These are phyloP conservation scores for Poa annua DNA, from an alignment of 176 grass and related monocot genomes.

Conservation along the genomic window DNA sequence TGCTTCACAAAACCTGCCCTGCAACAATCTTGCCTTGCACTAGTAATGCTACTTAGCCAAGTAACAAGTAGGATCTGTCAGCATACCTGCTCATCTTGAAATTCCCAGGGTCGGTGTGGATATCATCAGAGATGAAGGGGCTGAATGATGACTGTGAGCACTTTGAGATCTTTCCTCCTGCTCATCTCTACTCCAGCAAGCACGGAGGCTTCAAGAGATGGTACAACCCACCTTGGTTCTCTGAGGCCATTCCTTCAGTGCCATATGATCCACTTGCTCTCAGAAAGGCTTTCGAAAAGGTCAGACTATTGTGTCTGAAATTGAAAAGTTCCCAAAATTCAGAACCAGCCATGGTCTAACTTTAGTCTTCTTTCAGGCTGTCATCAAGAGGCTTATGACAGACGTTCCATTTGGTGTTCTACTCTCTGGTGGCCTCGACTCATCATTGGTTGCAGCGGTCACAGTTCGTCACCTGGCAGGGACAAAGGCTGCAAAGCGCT, in stretches of 20 bases:
- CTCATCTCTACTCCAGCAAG: constrained; percentile 74
- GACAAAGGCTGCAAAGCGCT: constrained; percentile 65
- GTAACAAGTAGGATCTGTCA: neutral
- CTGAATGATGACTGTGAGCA: constrained; percentile 83
- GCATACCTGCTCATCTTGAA: constrained; percentile 7
- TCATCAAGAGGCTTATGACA: constrained; percentile 87
- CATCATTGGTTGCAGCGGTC: constrained; percentile 75
- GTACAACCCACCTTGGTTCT: constrained; percentile 83
- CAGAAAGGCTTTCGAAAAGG: constrained; percentile 77
- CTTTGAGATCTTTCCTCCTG: constrained; percentile 85
- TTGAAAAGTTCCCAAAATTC: neutral
- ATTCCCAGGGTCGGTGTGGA: constrained; percentile 72
- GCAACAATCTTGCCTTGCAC: neutral
- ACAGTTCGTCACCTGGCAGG: constrained; percentile 64
- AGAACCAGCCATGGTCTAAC: neutral
- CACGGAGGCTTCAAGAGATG: constrained; percentile 59
- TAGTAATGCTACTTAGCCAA: constrained; percentile 2
- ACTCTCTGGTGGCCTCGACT: constrained; percentile 84
- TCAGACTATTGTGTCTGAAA: constrained; percentile 8
- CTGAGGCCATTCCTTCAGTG: constrained; percentile 50
- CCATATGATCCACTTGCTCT: constrained; percentile 63
- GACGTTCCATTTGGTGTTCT: constrained; percentile 89
- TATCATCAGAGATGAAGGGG: constrained; percentile 90
- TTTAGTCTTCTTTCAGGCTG: constrained; percentile 49
- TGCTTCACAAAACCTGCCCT: neutral